Evolutionary conservation across 352 stramenopile species (phyloP).

Genomic region (Globisporangium acanthophoron): DNA sequence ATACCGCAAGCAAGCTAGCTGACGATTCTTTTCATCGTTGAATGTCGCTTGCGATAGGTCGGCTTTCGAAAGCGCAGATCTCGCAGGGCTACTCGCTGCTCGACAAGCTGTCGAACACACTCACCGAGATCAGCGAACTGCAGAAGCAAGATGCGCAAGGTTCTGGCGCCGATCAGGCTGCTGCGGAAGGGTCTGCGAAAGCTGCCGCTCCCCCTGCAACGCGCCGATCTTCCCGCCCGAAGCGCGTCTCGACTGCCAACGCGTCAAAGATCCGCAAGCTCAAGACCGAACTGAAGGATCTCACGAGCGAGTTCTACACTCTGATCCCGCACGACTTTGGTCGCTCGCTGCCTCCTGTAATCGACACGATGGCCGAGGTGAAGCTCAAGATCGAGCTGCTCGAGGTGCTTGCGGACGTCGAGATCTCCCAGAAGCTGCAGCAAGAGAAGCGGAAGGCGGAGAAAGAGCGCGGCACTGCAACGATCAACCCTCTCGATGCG

Average conservation of each 20-base stretch:
- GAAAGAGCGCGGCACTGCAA: no score
- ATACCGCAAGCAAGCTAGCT: not conserved
- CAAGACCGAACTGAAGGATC: constrained; percentile 33
- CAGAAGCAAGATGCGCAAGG: constrained; percentile 7
- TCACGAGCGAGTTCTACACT: constrained; percentile 67
- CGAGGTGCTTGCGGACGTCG: constrained; percentile 18
- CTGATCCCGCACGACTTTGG: constrained; percentile 68
- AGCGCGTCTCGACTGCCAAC: constrained; percentile 4
- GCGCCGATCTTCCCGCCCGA: no score
- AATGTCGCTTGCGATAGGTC: not conserved
- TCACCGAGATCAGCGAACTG: constrained; percentile 37
- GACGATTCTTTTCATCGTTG: no score
- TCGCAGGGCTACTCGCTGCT: constrained; percentile 52
- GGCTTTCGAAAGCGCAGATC: constrained; percentile 54
- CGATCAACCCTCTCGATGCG: no score
- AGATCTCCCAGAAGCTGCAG: no score
- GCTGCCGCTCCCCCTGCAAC: no score
- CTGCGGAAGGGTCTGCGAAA: no score
- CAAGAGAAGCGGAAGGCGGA: no score
- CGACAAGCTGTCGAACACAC: constrained; percentile 32
- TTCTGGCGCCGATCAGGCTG: no score
- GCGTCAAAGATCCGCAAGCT: constrained; percentile 22
- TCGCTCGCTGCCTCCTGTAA: constrained; percentile 39
- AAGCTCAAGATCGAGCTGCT: constrained; percentile 60
- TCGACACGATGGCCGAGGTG: constrained; percentile 45